Evolutionary conservation across 768 basidiomycete species (phyloP), one percentile per base, ranked within the genome.

Genomic region (Termitomyces sp.): DNA sequence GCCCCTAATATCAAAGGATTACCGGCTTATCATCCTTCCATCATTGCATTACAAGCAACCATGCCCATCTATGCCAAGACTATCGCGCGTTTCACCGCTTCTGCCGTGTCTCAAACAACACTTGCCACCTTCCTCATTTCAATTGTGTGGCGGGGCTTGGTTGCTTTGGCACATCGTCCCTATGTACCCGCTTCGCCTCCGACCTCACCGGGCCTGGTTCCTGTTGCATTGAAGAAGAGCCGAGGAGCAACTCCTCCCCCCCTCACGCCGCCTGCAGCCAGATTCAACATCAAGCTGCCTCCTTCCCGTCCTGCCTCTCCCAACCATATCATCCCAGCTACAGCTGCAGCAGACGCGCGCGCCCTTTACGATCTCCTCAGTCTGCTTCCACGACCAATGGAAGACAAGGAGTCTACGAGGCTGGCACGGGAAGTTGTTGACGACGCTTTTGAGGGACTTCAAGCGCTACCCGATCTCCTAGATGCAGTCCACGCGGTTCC

Each of bases 401-500:
- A 70, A n/a, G 76, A 76, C 48, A 79, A 75, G 30, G 75, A 74
- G 58, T 66, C 71, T 10, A 78, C 79, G 10, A 73, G 73, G 25
- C 68, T 89, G 9, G 90, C 91, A n/a, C 76, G 79, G 40, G 90
- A 93, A 66, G 91, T 88, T 5, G 89, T 92, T 10, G 85, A 88
- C 53, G 90, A 91, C 64, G 91, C 88, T 2, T 84, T 87, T 61
- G 80, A 79, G 54, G 86, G 83, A 16, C 71, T 92, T 27, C 72
- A 76, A 61, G 78, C 82, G 21, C 69, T 92, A 17, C 72, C 74
- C 16, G 72, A 76, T 10, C 74, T 91, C 27, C 72, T 91, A 14
- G 85, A 86, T 57, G 75, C 74, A 16, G 73, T 79, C 16, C 63
- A 61, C 19, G 30, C 56, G 3, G 54, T 61, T 5, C 67, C 73